phyloP scores from a whole-genome alignment of 208 protist genomes.

The Trypanosoma vivax region DNA sequence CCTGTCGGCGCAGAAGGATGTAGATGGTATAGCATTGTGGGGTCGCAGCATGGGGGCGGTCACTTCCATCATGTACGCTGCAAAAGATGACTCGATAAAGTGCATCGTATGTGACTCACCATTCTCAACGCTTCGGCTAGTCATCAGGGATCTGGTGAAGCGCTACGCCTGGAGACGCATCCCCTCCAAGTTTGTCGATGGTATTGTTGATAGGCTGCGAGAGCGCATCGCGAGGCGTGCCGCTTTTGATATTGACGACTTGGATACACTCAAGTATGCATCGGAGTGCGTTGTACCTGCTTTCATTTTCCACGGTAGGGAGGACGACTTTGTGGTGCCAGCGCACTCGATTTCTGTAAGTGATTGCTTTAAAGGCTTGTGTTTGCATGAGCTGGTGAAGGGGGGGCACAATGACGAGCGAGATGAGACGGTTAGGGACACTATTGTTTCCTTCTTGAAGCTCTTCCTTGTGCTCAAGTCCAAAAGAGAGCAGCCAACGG shows the following conservation, averaged over 20 bases:
- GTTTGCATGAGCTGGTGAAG: slow-evolving; percentile 63
- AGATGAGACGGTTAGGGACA: slow-evolving; percentile 58
- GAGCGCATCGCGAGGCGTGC: slow-evolving; percentile 82
- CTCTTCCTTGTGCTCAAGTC: slow-evolving; percentile 77
- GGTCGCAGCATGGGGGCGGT: slow-evolving; percentile 94
- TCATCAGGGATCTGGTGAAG: slow-evolving; percentile 81
- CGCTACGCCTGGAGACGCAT: slow-evolving; percentile 51
- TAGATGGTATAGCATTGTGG: slow-evolving; percentile 84
- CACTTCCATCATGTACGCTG: slow-evolving; percentile 92
- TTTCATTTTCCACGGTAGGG: slow-evolving; percentile 87
- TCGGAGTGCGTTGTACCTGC: slow-evolving; percentile 70
- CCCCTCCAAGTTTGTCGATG: slow-evolving; percentile 66
- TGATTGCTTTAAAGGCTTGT: slow-evolving; percentile 47
- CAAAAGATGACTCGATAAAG: slow-evolving; percentile 82
- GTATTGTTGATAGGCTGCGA: slow-evolving; percentile 79
- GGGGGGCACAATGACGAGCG: slow-evolving; percentile 92
- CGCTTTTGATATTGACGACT: slow-evolving; percentile 91
- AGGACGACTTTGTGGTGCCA: slow-evolving; percentile 88
- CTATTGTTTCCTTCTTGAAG: slow-evolving; percentile 76
- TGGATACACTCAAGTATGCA: slow-evolving; percentile 84
- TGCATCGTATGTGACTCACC: slow-evolving; percentile 92
- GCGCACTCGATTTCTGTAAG: slow-evolving; percentile 71
- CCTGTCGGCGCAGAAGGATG: slow-evolving; percentile 48
- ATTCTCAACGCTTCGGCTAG: slow-evolving; percentile 78
- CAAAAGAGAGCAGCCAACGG: slow-evolving; percentile 18